Evolutionary conservation across 139 green algal species (phyloP).

Genomic region (Haematococcus sp.): DNA sequence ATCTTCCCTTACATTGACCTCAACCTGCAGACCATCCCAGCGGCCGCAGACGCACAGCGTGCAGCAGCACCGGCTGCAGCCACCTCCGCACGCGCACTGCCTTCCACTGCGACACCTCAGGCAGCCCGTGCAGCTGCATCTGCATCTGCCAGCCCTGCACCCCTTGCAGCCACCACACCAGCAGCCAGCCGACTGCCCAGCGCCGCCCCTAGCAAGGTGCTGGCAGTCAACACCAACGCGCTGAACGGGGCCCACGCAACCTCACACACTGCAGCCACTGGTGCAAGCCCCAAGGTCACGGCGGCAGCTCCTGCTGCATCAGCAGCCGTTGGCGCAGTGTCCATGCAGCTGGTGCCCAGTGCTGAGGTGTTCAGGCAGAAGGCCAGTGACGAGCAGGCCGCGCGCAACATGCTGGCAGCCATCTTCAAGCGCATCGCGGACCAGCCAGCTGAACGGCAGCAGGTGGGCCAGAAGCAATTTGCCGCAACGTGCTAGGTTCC

Average conservation of each 20-base stretch:
- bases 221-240: constrained; percentile 19
- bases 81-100: neutral
- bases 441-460: constrained; percentile 45
- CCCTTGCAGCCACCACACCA: neutral
- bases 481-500: no score
- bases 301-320: neutral
- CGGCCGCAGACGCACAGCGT: neutral
- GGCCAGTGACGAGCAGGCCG: constrained; percentile 19
- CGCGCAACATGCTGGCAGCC: constrained; percentile 48
- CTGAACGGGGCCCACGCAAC: neutral
- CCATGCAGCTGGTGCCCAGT: neutral
- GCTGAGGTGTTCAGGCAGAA: neutral
- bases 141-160: no score
- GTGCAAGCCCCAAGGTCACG: no score
- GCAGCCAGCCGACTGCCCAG: neutral
- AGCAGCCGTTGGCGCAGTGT: neutral
- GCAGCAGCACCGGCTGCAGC: neutral
- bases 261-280: no score
- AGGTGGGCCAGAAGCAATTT: constrained; percentile 17
- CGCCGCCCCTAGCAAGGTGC: constrained; percentile 6
- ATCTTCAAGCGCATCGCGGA: constrained; percentile 82
- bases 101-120: no score
- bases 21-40: constrained; percentile 67
- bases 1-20: constrained; percentile 94
- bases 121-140: no score